phyloP scores from a whole-genome alignment of 495 filamentous ascomycete genomes.

The Pseudoneurospora amorphoporcata region DNA sequence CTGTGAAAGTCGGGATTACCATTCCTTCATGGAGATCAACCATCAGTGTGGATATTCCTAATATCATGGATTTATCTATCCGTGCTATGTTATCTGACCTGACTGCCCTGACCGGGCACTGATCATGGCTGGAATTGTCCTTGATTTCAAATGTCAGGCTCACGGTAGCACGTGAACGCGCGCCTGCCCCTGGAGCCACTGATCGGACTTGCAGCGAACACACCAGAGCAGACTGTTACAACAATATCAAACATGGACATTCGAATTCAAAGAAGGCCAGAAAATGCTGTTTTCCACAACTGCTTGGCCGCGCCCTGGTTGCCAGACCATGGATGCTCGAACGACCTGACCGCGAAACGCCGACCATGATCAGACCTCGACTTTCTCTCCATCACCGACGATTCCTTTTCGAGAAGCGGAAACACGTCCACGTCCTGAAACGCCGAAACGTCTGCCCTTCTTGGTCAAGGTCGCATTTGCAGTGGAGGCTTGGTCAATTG shows the following conservation, averaged over 20 bases:
- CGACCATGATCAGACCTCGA: not conserved
- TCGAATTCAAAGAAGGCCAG: not conserved
- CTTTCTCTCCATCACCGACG: not conserved
- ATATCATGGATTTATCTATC: no score
- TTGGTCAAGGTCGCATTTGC: not conserved
- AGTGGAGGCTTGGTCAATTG: slow-evolving; percentile 6
- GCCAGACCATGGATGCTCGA: not conserved
- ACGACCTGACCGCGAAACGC: not conserved
- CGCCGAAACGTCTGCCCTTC: not conserved
- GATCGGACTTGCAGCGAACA: not conserved
- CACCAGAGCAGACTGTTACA: not conserved
- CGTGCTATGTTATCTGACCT: no score
- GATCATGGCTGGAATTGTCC: not conserved
- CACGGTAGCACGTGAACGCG: not conserved
- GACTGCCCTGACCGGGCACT: no score
- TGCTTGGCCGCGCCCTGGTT: not conserved
- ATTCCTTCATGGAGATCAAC: no score
- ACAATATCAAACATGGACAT: not conserved
- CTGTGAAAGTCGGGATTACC: no score
- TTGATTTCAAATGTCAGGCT: not conserved
- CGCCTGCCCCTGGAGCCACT: not conserved
- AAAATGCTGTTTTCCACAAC: not conserved
- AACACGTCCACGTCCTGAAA: slow-evolving; percentile 11
- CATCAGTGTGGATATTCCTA: no score
- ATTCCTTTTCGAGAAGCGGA: slow-evolving; percentile 13